Evolutionary conservation across 2,329 filamentous ascomycete species (phyloP), one percentile per base, ranked within the genome.

Genomic region (Bisporella sp.): DNA sequence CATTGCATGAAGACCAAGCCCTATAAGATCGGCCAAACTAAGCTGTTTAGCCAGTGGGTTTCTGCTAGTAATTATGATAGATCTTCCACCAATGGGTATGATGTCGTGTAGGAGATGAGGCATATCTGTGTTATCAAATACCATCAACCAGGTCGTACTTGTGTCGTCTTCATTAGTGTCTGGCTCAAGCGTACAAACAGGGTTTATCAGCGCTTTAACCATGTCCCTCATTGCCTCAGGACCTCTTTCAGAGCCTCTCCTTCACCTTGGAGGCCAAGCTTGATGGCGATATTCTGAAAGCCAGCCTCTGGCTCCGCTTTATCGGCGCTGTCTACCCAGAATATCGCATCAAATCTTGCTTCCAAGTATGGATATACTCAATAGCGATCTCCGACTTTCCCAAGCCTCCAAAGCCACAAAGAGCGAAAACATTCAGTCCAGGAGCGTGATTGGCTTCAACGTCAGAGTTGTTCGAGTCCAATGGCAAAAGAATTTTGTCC

Each of bases 301-400:
- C 54, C 43, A 8, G 56, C 40, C 8, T 57, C 62, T n/a, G 66
- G 48, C 46, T 64, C 62, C 5, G 49, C 54, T 39, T 55, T 45
- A 5, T 58, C 54, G 49, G 65, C 64, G 4, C 63, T 63, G n/a
- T 52, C 28, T 5, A 66, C 55, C 63, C 65, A 67, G 49, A 67
- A 60, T 30, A 67, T 55, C 5, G 61, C 63, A 50, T 66, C 64
- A 52, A 62, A 67, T n/a, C 47, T 47, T 2, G 32, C 31, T 49
- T 57, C 37, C 59, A 51, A 33, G 51, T 46, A 37, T 49, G 41
- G 13, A 53, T 54, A 53, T 61, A 67, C 46, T 64, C 55, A 41
- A 49, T 54, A 9, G 64, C 63, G 41, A 65, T 58, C 35, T 62
- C 57, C 3, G 59, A 60, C 50, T 64, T 64, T 7, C 62, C 61